These are phyloP conservation scores for Pichia sp. DNA, from an alignment of 1,139 yeast species.

Conservation along the genomic window DNA sequence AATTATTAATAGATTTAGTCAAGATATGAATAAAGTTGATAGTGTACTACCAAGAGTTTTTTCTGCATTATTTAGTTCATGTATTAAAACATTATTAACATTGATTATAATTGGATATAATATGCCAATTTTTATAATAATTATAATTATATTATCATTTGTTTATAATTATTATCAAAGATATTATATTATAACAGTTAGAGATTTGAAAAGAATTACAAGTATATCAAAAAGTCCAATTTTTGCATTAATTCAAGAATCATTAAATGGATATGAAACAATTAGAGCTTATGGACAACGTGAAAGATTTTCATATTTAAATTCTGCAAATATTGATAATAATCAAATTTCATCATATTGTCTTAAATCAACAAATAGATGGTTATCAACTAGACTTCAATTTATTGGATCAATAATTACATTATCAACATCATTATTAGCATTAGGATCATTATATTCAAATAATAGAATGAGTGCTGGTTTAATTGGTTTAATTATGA, in stretches of 20 bases:
- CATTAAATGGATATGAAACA: conserved; percentile 54
- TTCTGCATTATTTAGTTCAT: conserved; percentile 38
- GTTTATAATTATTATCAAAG: conserved; percentile 48
- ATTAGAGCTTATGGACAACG: conserved; percentile 50
- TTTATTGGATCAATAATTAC: conserved; percentile 62
- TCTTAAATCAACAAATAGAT: conserved; percentile 58
- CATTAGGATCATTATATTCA: conserved; percentile 42
- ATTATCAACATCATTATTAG: conserved; percentile 50
- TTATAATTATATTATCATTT: conserved; percentile 37
- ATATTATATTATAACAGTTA: conserved; percentile 45
- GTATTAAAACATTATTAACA: conserved; percentile 42
- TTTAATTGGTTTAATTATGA: conserved; percentile 67
- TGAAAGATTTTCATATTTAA: conserved; percentile 41
- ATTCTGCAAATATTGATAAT: conserved; percentile 38
- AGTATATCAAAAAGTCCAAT: conserved; percentile 53
- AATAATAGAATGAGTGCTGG: conserved; percentile 54
- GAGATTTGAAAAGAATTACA: conserved; percentile 51
- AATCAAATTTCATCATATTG: conserved; percentile 59
- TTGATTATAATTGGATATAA: conserved; percentile 44
- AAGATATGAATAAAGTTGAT: conserved; percentile 64
- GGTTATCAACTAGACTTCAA: conserved; percentile 68
- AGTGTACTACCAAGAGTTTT: conserved; percentile 43
- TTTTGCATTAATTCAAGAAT: conserved; percentile 59
- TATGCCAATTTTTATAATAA: conserved; percentile 45
- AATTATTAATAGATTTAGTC: conserved; percentile 59